Evolutionary conservation across 768 basidiomycete genomes (phyloP), one percentile per base, ranked within the genome.

Genomic region (Rossbeevera mucosa): DNA sequence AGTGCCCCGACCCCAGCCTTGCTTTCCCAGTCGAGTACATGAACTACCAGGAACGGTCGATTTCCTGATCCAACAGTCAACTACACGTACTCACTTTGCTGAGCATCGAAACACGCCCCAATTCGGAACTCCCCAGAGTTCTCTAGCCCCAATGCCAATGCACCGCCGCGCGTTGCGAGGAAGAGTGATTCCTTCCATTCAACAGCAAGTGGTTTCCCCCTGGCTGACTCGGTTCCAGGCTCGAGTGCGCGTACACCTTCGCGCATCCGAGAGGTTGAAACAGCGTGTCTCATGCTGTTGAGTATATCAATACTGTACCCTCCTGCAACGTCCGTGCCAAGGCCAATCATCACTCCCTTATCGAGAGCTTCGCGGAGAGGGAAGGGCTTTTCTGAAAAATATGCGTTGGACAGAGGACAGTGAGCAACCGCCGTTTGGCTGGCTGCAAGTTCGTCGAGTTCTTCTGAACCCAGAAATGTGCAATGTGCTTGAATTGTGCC

Each of bases 341-440:
- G 77, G 0, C 92, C 93, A 11, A 94, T 80, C 24, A 74, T 78
- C 26, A 92, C 82, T 0, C 76, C 78, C 25, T 66, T 68, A 41
- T 77, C 69, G 29, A 93, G 71, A 4, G 89, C 88, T 65, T 91
- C 88, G 28, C 83, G 80, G 29, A 88, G 71, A 3, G 76, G 78
- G 62, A 91, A 85, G 1, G 84, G 80, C 49, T 78, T 72, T 12
- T 81, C 77, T 0, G 89, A 92, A 68, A 94, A 92, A 69, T 94
- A 95, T 2, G 80, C 77, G 63, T 95, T 94, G 0, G 91, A 93
- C 12, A 95, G 74, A 0, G 93, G 93, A 66, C 93, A 95, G 59
- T 92, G 90, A 0, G 92, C 89, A 20, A 94, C 74, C 2, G 88
- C 75, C 1, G 84, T 80, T 14, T 82, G 80, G 24, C 64, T 66